Percentiles rank a stretch among this genome's conserved stretches.
Conservation (phyloP, 257 asterid species). For the Solanum sitiens region DNA sequence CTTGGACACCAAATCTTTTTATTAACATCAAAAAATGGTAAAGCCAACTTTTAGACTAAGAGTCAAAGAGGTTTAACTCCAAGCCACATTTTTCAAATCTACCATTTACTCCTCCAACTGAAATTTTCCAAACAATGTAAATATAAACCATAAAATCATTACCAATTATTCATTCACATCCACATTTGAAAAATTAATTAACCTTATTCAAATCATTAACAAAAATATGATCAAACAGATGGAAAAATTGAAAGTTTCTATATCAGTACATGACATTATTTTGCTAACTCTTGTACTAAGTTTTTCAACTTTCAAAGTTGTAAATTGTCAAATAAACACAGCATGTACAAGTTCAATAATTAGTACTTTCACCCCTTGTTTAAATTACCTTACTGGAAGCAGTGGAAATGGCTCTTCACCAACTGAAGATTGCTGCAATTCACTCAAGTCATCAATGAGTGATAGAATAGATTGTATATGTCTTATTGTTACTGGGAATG, state of each 20-base stretch:
- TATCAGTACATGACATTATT: constrained; percentile 4
- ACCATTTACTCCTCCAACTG: constrained; percentile 19
- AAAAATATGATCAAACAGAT: not conserved
- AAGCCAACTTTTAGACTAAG: not conserved
- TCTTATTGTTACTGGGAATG: constrained; percentile 62
- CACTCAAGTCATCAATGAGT: constrained; percentile 34
- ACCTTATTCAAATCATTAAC: not conserved
- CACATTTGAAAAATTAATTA: not conserved
- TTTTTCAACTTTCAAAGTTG: not conserved
- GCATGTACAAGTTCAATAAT: constrained; percentile 47
- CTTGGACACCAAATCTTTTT: not conserved
- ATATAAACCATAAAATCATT: constrained; percentile 4
- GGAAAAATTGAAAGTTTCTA: constrained; percentile 11
- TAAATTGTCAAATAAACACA: constrained; percentile 44
- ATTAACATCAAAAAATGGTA: constrained; percentile 4
- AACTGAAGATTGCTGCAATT: constrained; percentile 40
- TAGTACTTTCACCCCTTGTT: constrained; percentile 50
- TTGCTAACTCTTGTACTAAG: constrained; percentile 8
- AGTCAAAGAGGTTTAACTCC: constrained; percentile 67
- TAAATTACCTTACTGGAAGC: constrained; percentile 63
- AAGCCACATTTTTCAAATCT: constrained; percentile 16
- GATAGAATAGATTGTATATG: constrained; percentile 55
- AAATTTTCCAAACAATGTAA: constrained; percentile 1
- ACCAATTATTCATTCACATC: not conserved
- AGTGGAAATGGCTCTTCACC: constrained; percentile 40